Percentiles rank a stretch among this genome's conserved stretches.
Conservation (phyloP, 352 stramenopile genomes). For the Pythium phragmitis region DNA sequence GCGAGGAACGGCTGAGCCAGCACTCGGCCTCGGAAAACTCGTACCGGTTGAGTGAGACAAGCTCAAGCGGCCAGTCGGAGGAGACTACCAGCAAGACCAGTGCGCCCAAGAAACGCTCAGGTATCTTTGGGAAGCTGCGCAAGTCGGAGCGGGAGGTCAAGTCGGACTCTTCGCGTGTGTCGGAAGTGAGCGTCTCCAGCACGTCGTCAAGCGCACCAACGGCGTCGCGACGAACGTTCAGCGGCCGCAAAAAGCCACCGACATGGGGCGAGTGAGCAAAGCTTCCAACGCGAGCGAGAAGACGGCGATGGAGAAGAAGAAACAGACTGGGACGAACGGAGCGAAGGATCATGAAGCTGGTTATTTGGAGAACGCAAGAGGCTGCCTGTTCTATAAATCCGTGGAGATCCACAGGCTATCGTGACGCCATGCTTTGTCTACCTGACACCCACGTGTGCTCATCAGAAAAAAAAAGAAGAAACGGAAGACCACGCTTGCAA, state of each 20-base stretch:
- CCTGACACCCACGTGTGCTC: too few species aligned
- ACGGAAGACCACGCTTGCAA: too few species aligned
- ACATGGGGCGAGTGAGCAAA: slow-evolving; percentile 56
- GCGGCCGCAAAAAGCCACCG: slow-evolving; percentile 73
- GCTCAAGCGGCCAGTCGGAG: slow-evolving; percentile 47
- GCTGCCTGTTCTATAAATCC: too few species aligned
- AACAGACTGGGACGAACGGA: background rate
- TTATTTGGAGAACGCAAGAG: too few species aligned
- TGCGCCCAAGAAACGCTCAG: slow-evolving; percentile 16
- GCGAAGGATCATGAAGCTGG: too few species aligned
- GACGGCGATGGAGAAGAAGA: background rate
- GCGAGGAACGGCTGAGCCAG: slow-evolving; percentile 14
- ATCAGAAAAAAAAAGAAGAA: too few species aligned
- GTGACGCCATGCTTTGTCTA: too few species aligned
- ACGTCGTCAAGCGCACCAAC: slow-evolving; percentile 33
- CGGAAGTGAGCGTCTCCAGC: slow-evolving; percentile 31
- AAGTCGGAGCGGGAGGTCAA: slow-evolving; percentile 15
- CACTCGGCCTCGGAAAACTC: slow-evolving; percentile 40
- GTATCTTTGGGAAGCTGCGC: slow-evolving; percentile 21
- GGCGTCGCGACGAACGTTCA: slow-evolving; percentile 56
- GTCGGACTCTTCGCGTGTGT: slow-evolving; percentile 11
- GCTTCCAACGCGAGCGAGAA: background rate
- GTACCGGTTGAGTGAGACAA: slow-evolving; percentile 47
- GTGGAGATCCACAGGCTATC: too few species aligned
- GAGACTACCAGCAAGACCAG: slow-evolving; percentile 31